phyloP scores from a whole-genome alignment of 2,329 filamentous ascomycete species.

The Claviceps paspali region DNA sequence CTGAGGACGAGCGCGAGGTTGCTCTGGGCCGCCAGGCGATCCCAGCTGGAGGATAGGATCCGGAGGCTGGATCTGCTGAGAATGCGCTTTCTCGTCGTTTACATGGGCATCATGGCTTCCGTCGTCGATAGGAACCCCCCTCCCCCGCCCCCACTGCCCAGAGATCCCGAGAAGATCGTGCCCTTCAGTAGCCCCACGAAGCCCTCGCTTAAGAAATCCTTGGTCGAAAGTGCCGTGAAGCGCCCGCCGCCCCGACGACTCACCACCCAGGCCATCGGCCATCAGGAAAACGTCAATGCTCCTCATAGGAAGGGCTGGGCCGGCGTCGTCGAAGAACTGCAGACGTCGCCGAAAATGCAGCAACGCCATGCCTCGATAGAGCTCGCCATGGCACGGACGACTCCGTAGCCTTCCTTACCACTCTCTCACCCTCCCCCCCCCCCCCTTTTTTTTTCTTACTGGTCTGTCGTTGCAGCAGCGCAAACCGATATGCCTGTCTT shows the following conservation, averaged over 20 bases:
- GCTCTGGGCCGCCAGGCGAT: slow-evolving; percentile 41
- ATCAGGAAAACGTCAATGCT: slow-evolving; percentile 30
- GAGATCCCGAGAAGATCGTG: slow-evolving; percentile 21
- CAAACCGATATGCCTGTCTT: neutral
- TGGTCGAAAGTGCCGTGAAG: slow-evolving; percentile 28
- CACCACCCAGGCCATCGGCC: slow-evolving; percentile 38
- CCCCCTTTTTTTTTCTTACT: no score
- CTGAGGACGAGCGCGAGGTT: slow-evolving; percentile 35
- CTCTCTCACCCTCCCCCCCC: no score
- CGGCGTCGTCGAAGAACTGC: slow-evolving; percentile 47
- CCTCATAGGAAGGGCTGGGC: slow-evolving; percentile 43
- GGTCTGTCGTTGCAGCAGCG: neutral
- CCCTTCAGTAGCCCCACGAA: slow-evolving; percentile 16
- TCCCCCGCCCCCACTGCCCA: slow-evolving; percentile 14
- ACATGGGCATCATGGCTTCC: slow-evolving; percentile 41
- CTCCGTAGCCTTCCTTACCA: slow-evolving; percentile 7
- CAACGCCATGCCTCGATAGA: slow-evolving; percentile 49
- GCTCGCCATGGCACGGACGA: slow-evolving; percentile 30
- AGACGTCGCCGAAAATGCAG: slow-evolving; percentile 44
- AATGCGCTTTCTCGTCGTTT: slow-evolving; percentile 49
- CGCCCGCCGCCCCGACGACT: slow-evolving; percentile 36
- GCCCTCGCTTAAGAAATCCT: slow-evolving; percentile 22
- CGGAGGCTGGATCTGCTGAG: slow-evolving; percentile 44
- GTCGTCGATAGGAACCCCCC: slow-evolving; percentile 20
- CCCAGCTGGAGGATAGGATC: slow-evolving; percentile 39